These are phyloP conservation scores for Plasmodium cynomolgi DNA, from an alignment of 169 alveolate genomes.

Conservation along the genomic window DNA sequence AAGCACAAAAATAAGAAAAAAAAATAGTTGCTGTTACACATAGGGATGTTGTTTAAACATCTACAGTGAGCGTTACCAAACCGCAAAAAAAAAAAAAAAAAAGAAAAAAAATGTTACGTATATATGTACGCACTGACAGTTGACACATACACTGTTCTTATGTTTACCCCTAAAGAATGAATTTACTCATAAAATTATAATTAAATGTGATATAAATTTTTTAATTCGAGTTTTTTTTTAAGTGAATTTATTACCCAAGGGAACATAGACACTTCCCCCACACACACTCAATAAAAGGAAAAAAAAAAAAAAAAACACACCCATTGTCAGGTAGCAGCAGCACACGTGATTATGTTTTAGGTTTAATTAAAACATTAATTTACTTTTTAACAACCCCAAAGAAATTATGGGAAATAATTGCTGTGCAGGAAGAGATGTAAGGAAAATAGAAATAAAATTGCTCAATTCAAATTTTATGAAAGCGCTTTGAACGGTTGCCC, in stretches of 20 bases:
- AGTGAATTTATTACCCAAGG: neutral
- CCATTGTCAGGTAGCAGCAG: constrained; percentile 43
- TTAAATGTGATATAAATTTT: constrained; percentile 11
- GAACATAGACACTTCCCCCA: neutral
- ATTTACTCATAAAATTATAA: constrained; percentile 16
- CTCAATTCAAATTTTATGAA: neutral
- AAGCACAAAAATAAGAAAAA: constrained; percentile 2
- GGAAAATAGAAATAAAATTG: constrained; percentile 1
- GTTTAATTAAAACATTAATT: constrained; percentile 38
- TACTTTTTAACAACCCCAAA: constrained; percentile 29
- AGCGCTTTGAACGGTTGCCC: neutral
- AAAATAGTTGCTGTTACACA: constrained; percentile 2
- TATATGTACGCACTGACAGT: neutral
- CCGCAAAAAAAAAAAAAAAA: neutral
- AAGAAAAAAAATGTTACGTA: constrained; percentile 14
- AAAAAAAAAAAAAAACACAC: constrained; percentile 11
- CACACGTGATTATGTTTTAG: constrained; percentile 69
- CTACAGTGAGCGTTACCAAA: constrained; percentile 9
- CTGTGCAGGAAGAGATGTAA: constrained; percentile 86
- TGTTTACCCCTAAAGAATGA: constrained; percentile 13
- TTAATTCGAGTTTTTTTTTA: constrained; percentile 30
- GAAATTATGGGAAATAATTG: constrained; percentile 83
- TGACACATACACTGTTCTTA: neutral
- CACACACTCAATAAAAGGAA: neutral
- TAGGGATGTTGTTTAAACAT: constrained; percentile 27